A percentile compares a stretch with the other conserved stretches of the same genome.
phyloP scores from a whole-genome alignment of 495 filamentous ascomycete genomes.

The Bathelium albidoporum region DNA sequence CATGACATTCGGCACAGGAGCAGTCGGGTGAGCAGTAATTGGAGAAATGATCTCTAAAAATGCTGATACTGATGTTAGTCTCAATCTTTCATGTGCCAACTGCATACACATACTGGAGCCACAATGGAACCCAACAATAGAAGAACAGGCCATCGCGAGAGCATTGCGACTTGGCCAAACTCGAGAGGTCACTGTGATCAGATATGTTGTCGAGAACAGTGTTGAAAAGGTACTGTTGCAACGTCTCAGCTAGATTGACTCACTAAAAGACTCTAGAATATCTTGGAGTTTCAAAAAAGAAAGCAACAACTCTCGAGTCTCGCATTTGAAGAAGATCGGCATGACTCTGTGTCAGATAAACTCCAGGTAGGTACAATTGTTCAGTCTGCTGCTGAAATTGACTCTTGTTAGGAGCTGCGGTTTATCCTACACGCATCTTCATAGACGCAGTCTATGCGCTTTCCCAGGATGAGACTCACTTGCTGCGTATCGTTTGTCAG shows the following conservation, averaged over 20 bases:
- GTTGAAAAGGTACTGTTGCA: neutral
- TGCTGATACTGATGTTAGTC: neutral
- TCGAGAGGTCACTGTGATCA: neutral
- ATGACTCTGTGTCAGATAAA: neutral
- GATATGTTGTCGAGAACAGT: neutral
- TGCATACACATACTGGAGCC: neutral
- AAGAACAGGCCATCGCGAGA: neutral
- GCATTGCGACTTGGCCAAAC: neutral
- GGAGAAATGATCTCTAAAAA: neutral
- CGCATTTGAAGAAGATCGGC: neutral
- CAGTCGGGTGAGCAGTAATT: slow-evolving; percentile 1
- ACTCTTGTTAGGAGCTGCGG: neutral
- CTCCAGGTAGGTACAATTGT: neutral
- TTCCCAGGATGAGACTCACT: neutral
- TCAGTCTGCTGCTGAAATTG: neutral
- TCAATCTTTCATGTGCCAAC: neutral
- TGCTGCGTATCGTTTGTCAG: neutral
- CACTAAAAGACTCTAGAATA: neutral
- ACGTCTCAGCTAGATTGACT: neutral
- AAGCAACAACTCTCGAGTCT: neutral
- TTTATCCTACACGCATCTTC: neutral
- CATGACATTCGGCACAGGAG: neutral
- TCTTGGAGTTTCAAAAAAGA: neutral
- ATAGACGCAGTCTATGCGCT: neutral
- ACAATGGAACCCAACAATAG: neutral